Evolutionary conservation across 345 rosid species (phyloP), one percentile per base, ranked within the genome.

Genomic region (Syzygium jambos): DNA sequence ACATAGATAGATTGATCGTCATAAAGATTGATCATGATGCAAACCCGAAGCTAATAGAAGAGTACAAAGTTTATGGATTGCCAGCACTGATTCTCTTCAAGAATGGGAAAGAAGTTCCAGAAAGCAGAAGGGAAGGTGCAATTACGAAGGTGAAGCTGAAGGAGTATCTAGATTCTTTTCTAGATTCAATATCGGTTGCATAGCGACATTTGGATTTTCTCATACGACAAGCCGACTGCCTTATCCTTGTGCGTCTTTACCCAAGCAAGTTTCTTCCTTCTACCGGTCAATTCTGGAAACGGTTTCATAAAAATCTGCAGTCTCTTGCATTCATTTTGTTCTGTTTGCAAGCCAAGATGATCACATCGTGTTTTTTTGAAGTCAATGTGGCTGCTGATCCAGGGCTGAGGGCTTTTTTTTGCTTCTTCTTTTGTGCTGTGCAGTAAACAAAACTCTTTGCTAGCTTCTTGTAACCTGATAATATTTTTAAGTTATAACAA

Each of bases 51-150:
- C 84, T 96, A 43, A 96, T 96, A 57, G 89, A 94, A 43, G 93
- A 96, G 30, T 95, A 89, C 88, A 93, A 95, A 90, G 96, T 95
- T 43, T 96, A 95, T 73, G 98, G 99, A 61, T 94, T 96, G 92
- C 99, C 99, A 3, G 87, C 94, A 63, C 88, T 96, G 91, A 93
- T 95, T 68, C 93, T 95, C 88, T 96, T 96, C 91, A 94, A 95
- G 91, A 89, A 93, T 41, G 98, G 98, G 80, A 88, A 93, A 82
- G 97, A 94, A 90, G 94, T 96, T 83, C 89, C 96, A 9, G 94
- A 92, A 86, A 96, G 98, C 91, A 91, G 99, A 87, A 95, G 94
- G 90, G 99, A 96, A 92, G 98, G 98, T 73, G 98, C 98, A 30
- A 94, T 96, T 59, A 94, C 97, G 29, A 96, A 95, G 88, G 89